A percentile compares a stretch with the other conserved stretches of the same genome.
Evolutionary conservation across 495 filamentous ascomycete genomes (phyloP).

Genomic region (Talaromyces proteolyticus): DNA sequence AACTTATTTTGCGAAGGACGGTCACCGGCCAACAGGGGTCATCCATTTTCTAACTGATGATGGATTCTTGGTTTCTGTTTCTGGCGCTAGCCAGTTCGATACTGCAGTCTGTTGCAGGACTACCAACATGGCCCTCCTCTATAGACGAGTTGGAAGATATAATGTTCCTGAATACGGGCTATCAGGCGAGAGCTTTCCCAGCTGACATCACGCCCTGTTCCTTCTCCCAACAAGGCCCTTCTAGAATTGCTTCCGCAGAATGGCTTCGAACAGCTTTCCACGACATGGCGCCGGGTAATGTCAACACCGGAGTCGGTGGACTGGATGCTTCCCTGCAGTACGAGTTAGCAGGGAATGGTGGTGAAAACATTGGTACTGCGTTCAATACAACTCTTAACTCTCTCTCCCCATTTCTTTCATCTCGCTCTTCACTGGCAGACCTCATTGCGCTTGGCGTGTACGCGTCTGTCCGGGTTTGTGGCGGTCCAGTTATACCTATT

Average conservation of each 20-base stretch:
- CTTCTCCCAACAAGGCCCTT: conserved; percentile 46
- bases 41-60: neutral
- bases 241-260: conserved; percentile 51
- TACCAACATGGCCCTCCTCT: conserved; percentile 52
- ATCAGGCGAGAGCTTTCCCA: conserved; percentile 46
- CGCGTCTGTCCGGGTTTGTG: conserved; percentile 50
- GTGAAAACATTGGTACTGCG: conserved; percentile 52
- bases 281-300: conserved; percentile 53
- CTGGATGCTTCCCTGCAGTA: conserved; percentile 57
- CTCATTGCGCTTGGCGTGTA: conserved; percentile 55
- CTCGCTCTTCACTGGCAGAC: conserved; percentile 45
- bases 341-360: conserved; percentile 30
- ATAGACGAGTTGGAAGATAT: conserved; percentile 60
- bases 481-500: conserved; percentile 51
- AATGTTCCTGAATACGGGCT: conserved; percentile 50
- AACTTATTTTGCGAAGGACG: neutral
- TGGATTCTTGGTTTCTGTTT: conserved; percentile 4
- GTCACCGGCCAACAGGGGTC: neutral
- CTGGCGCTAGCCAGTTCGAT: neutral
- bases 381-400: conserved; percentile 51
- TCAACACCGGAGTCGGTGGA: conserved; percentile 42
- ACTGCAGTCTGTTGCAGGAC: neutral
- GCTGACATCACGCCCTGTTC: conserved; percentile 52
- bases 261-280: conserved; percentile 60
- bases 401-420: conserved; percentile 46